Evolutionary conservation across 2,329 filamentous ascomycete species (phyloP).

Genomic region (Byssoonygena ceratinophila): DNA sequence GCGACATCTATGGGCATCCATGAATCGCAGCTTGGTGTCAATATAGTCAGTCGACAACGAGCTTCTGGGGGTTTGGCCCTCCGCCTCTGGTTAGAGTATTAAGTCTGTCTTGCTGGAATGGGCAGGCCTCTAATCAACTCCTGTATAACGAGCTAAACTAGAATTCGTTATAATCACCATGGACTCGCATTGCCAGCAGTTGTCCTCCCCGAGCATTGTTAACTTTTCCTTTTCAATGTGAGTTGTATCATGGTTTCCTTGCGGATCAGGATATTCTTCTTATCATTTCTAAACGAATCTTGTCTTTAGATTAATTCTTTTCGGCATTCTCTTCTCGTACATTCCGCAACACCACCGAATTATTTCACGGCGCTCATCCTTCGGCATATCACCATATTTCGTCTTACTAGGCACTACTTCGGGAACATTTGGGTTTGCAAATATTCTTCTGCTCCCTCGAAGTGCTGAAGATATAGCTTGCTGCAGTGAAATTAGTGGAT

Average conservation of each 20-base stretch:
- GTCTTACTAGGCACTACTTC: slow-evolving; percentile 88
- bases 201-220: slow-evolving; percentile 42
- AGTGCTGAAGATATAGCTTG: slow-evolving; percentile 76
- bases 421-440: slow-evolving; percentile 77
- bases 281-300: slow-evolving; percentile 6
- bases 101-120: background rate
- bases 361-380: slow-evolving; percentile 70
- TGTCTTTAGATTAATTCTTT: slow-evolving; percentile 54
- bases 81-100: background rate
- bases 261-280: background rate
- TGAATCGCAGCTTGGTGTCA: background rate
- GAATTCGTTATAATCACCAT: slow-evolving; percentile 1
- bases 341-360: slow-evolving; percentile 91
- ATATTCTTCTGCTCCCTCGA: slow-evolving; percentile 78
- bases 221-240: slow-evolving; percentile 48
- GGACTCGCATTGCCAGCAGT: slow-evolving; percentile 39
- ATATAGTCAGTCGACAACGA: too few relatives aligned
- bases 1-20: too few relatives aligned
- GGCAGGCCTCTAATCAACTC: too few relatives aligned
- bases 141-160: too few relatives aligned
- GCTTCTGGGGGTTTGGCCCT: background rate
- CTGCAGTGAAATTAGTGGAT: slow-evolving; percentile 67
- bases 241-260: slow-evolving; percentile 16
- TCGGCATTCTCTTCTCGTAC: slow-evolving; percentile 87
- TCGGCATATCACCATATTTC: slow-evolving; percentile 92